A percentile compares a stretch with the other conserved stretches of the same genome.
Conservation (phyloP, 805 yeast genomes). For the Saturnispora diversa region DNA sequence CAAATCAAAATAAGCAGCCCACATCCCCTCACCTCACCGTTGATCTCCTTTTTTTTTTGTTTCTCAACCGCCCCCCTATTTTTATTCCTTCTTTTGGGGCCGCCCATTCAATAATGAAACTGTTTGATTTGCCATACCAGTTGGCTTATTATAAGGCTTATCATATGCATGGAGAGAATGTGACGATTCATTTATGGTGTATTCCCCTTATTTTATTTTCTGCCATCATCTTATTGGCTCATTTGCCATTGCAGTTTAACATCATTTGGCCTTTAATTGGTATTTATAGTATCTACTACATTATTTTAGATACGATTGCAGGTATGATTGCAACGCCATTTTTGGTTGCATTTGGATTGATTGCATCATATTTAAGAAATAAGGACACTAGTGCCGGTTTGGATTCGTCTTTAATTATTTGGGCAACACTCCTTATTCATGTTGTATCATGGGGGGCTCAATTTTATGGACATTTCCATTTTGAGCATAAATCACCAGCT, state of each 20-base stretch:
- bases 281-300: constrained; percentile 51
- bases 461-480: constrained; percentile 79
- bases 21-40: no score
- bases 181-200: constrained; percentile 65
- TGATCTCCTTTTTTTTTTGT: no score
- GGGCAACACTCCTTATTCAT: constrained; percentile 32
- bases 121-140: constrained; percentile 38
- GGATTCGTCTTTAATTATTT: background rate
- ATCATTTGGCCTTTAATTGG: constrained; percentile 36
- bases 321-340: constrained; percentile 36
- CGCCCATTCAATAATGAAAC: constrained; percentile 20
- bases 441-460: constrained; percentile 68
- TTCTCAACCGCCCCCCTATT: no score
- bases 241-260: constrained; percentile 9
- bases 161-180: constrained; percentile 41
- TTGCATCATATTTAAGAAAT: constrained; percentile 10
- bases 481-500: constrained; percentile 82
- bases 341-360: constrained; percentile 20
- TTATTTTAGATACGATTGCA: constrained; percentile 47
- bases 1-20: no score
- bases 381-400: no score
- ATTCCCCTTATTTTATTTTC: constrained; percentile 71
- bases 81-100: no score
- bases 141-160: constrained; percentile 49
- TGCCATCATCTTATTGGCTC: constrained; percentile 34